Base-by-base conservation (phyloP, 345 rosid genomes). In the Physaria fendleri region DNA sequence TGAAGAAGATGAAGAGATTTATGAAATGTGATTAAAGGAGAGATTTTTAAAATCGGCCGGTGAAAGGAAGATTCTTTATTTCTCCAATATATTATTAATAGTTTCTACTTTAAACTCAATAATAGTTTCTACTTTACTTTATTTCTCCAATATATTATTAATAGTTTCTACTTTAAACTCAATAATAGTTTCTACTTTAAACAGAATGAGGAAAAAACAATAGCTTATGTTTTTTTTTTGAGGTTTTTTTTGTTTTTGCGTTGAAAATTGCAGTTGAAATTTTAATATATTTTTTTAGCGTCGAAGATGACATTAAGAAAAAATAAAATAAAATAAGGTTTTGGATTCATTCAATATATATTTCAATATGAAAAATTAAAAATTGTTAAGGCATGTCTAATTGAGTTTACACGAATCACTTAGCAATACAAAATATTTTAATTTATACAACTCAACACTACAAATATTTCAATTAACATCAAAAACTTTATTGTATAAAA, bases 21-120 rank as follows among this genome's bases (percentile, higher is more conserved):
- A 17, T 18, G 15, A 22, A 40, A 53, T 11, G 66, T 53, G 61
- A 11, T 40, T 46, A 28, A 56, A 29, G 51, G 71, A n/a, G 30
- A 22, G 57, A 17, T 30, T 66, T 66, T 41, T 30, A 16, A 54
- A 59, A 62, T 70, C 46, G 74, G 68, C 63, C 64, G 74, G 53
- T 62, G 69, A 70, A 70, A 62, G 59, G 58, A 63, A n/a, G n/a
- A n/a, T n/a, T n/a, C 9, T 5, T 14, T 2, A 5, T 6, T 17
- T 6, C 30, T 28, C 28, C 9, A 15, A 39, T 9, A 11, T 40
- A 1, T 20, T 33, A 33, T 4, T 20, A n/a, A 5, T 45, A 53
- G 13, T 34, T 14, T 34, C 2, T 14, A 47, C 33, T 47, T 47
- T 25, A 47, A 13, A 25, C 33, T 13, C 20, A 25, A 47, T 47